Conservation (phyloP, 176 grass and related monocot genomes). For the Avena sativa region DNA sequence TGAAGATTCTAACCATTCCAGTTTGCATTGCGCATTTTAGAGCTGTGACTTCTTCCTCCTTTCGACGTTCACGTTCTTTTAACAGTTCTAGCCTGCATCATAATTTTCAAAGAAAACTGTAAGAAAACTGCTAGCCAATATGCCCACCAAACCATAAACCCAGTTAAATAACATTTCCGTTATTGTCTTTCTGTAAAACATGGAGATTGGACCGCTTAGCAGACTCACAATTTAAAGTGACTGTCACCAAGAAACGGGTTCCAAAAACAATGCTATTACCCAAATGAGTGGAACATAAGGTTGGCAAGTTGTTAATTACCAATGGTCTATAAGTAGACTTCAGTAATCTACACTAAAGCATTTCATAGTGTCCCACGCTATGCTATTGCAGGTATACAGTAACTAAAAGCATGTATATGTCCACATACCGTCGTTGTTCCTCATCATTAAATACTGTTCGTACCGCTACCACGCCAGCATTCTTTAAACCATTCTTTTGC, state of each 20-base stretch:
- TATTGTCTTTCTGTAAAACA: constrained; percentile 10
- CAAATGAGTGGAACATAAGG: constrained; percentile 27
- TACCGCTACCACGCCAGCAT: constrained; percentile 41
- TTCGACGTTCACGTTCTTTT: constrained; percentile 82
- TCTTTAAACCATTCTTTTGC: constrained; percentile 77
- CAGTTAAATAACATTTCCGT: neutral
- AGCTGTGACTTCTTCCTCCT: constrained; percentile 89
- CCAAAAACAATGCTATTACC: neutral
- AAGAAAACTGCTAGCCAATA: neutral
- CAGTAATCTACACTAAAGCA: neutral
- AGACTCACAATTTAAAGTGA: neutral
- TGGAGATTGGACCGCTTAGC: neutral
- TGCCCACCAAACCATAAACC: neutral
- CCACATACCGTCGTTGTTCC: constrained; percentile 77
- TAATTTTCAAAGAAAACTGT: constrained; percentile 6
- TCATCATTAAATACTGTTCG: constrained; percentile 96
- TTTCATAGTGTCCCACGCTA: constrained; percentile 14
- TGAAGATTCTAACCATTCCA: constrained; percentile 77
- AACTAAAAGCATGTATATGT: constrained; percentile 26
- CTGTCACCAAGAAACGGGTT: neutral
- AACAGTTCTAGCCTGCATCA: constrained; percentile 75
- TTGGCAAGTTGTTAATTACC: neutral
- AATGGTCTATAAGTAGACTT: neutral
- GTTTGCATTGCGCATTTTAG: constrained; percentile 93
- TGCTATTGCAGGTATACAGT: neutral